Percentiles rank a stretch among this genome's conserved stretches.
phyloP scores from a whole-genome alignment of 108 stramenopile species.

The Aurantiochytrium sp. region DNA sequence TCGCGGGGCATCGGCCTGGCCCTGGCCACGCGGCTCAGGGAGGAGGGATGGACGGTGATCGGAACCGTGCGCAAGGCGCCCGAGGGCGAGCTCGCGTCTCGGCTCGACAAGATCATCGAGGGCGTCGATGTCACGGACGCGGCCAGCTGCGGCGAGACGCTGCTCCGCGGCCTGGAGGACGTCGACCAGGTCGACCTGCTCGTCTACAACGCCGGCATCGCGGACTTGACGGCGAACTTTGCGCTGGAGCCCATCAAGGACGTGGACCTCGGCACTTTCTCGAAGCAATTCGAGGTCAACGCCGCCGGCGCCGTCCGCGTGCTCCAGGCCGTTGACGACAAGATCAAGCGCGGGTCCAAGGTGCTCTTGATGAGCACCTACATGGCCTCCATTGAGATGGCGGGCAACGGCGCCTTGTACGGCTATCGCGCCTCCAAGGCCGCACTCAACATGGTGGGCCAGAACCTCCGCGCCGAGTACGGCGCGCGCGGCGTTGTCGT shows the following conservation, averaged over 20 bases:
- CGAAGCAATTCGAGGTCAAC: not conserved
- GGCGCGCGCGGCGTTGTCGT: not conserved
- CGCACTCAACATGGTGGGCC: conserved; percentile 3
- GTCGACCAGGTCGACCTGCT: not conserved
- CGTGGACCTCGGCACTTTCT: not conserved
- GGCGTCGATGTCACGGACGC: not conserved
- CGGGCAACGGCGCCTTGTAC: not conserved
- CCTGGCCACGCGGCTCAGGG: not conserved
- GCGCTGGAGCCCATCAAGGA: not conserved
- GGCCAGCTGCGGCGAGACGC: not conserved
- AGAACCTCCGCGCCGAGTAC: not conserved
- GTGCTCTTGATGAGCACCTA: not conserved
- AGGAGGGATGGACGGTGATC: not conserved
- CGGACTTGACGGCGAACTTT: not conserved
- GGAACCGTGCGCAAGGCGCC: not conserved
- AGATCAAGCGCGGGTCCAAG: not conserved
- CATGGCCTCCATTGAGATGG: not conserved
- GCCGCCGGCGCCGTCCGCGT: not conserved
- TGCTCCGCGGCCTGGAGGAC: not conserved
- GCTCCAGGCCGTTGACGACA: not conserved
- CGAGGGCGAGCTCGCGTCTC: not conserved
- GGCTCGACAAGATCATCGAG: not conserved
- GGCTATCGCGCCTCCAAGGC: conserved; percentile 19
- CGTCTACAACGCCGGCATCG: not conserved
- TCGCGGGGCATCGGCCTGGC: not conserved